A percentile compares a stretch with the other conserved stretches of the same genome.
phyloP scores from a whole-genome alignment of 768 basidiomycete genomes.

The Mycena alexandri region DNA sequence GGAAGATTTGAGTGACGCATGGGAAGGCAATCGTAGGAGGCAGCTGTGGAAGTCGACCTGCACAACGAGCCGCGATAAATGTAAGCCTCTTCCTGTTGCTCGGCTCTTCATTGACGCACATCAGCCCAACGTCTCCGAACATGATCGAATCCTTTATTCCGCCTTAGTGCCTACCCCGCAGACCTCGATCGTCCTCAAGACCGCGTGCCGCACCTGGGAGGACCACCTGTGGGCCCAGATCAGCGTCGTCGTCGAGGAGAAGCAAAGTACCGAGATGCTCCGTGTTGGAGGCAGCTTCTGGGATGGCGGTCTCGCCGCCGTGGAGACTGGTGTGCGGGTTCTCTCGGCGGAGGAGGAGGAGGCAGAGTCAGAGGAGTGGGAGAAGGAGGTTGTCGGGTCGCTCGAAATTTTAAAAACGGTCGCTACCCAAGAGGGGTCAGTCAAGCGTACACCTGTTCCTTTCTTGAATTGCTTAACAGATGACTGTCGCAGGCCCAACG shows the following conservation, averaged over 20 bases:
- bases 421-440: conserved; percentile 74
- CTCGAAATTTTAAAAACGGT: conserved; percentile 71
- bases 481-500: conserved; percentile 53
- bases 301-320: conserved; percentile 70
- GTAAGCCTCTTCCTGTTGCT: conserved; percentile 55
- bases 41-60: conserved; percentile 92
- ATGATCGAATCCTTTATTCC: conserved; percentile 91
- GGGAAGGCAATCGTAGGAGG: conserved; percentile 83
- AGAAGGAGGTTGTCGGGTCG: conserved; percentile 69
- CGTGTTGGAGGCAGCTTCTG: conserved; percentile 84
- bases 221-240: conserved; percentile 96
- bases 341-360: conserved; percentile 45
- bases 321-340: conserved; percentile 53
- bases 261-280: conserved; percentile 76
- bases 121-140: conserved; percentile 70
- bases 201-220: conserved; percentile 90
- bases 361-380: conserved; percentile 66
- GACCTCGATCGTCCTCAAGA: conserved; percentile 74
- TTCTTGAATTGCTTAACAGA: conserved; percentile 1
- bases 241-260: conserved; percentile 84
- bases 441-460: conserved; percentile 9
- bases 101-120: neutral
- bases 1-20: conserved; percentile 63
- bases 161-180: conserved; percentile 81
- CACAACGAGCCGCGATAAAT: conserved; percentile 79